These are phyloP conservation scores for Chondrostereum purpureum DNA, from an alignment of 1,284 basidiomycete genomes.

Conservation along the genomic window DNA sequence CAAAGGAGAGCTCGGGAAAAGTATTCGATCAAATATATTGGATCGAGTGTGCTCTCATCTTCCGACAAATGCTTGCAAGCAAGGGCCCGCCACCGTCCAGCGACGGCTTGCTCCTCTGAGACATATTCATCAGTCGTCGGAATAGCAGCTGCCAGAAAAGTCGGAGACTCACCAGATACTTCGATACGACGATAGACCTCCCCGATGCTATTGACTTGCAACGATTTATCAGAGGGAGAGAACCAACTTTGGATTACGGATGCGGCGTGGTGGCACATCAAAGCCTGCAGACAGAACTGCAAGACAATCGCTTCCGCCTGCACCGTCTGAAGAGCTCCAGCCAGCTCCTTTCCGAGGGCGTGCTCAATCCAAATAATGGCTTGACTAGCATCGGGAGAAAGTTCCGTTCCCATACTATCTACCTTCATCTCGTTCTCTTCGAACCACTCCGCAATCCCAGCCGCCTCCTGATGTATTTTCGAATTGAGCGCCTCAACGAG, in stretches of 20 bases:
- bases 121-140: too few species aligned
- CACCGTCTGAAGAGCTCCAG: slow-evolving; percentile 27
- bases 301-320: slow-evolving; percentile 38
- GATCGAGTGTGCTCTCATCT: too few species aligned
- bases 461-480: slow-evolving; percentile 38
- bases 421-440: too few species aligned
- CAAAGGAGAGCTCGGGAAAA: slow-evolving; percentile 27
- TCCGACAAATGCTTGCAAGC: slow-evolving; percentile 40
- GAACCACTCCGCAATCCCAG: slow-evolving; percentile 29
- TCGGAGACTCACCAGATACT: slow-evolving; percentile 33
- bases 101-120: slow-evolving; percentile 43
- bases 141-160: too few species aligned
- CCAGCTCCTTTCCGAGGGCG: slow-evolving; percentile 27
- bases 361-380: slow-evolving; percentile 29
- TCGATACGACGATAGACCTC: slow-evolving; percentile 38
- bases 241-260: slow-evolving; percentile 46
- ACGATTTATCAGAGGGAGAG: slow-evolving; percentile 36
- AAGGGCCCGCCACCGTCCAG: slow-evolving; percentile 48
- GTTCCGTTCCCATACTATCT: too few species aligned
- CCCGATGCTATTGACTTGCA: slow-evolving; percentile 33
- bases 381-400: too few species aligned
- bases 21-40: slow-evolving; percentile 28
- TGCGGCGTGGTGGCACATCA: slow-evolving; percentile 33
- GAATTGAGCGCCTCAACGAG: slow-evolving; percentile 35
- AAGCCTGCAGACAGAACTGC: slow-evolving; percentile 46